Evolutionary conservation across 129 eudicot species (phyloP).

Genomic region (Silybum marianum): DNA sequence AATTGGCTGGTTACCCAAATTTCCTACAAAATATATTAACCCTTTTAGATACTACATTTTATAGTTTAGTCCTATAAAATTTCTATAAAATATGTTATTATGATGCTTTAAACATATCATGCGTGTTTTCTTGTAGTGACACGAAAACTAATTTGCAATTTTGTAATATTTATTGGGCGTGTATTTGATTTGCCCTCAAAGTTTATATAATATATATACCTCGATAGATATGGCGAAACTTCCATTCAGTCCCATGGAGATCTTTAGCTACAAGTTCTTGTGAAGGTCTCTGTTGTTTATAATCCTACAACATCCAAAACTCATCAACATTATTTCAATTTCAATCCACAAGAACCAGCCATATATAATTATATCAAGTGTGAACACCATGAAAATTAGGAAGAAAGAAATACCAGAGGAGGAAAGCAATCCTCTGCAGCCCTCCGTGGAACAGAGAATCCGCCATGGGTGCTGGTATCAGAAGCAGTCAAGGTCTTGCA

Average conservation of each 20-base stretch:
- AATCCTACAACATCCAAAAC: constrained; percentile 46
- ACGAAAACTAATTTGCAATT: not conserved
- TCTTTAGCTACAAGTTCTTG: constrained; percentile 90
- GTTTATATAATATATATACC: constrained; percentile 31
- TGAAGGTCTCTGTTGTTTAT: constrained; percentile 82
- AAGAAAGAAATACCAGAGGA: constrained; percentile 62
- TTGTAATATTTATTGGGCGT: not conserved
- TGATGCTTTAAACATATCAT: not conserved
- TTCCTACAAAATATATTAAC: too few relatives aligned
- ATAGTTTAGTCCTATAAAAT: too few relatives aligned
- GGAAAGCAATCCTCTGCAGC: constrained; percentile 99
- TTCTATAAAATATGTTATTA: too few relatives aligned
- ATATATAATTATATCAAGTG: not conserved
- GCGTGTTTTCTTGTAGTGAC: not conserved
- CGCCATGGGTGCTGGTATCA: constrained; percentile 95
- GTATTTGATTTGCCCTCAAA: not conserved
- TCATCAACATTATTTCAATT: not conserved
- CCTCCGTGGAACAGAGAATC: constrained; percentile 95
- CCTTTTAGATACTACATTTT: too few relatives aligned
- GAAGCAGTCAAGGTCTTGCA: constrained; percentile 98
- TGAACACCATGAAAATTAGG: not conserved
- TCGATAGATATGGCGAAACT: constrained; percentile 74
- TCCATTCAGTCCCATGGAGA: constrained; percentile 84
- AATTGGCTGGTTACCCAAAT: too few relatives aligned
- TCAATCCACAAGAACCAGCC: not conserved